Evolutionary conservation across 2,329 filamentous ascomycete genomes (phyloP).

Genomic region (Atkinsonella hypoxylon): DNA sequence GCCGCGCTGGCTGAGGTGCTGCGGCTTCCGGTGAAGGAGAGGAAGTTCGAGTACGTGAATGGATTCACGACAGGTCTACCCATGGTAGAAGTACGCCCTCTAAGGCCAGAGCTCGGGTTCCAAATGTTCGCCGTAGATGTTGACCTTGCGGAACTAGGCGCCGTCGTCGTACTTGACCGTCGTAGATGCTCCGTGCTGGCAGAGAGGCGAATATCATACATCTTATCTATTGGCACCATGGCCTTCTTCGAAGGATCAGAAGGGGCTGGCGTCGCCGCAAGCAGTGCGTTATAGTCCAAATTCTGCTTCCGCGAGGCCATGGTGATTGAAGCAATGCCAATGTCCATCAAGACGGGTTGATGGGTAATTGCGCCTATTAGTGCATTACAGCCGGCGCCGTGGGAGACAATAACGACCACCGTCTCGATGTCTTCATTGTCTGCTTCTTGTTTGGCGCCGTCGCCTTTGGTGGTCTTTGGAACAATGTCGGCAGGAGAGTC

Average conservation of each 20-base stretch:
- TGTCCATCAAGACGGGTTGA: slow-evolving; percentile 81
- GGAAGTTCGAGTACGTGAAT: slow-evolving; percentile 29
- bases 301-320: slow-evolving; percentile 60
- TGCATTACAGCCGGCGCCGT: slow-evolving; percentile 93
- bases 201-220: slow-evolving; percentile 64
- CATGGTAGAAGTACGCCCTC: slow-evolving; percentile 24
- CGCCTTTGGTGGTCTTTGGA: slow-evolving; percentile 24
- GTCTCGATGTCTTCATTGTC: slow-evolving; percentile 58
- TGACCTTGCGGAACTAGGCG: slow-evolving; percentile 22
- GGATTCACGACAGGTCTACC: slow-evolving; percentile 19
- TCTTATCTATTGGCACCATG: slow-evolving; percentile 39
- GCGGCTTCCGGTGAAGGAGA: slow-evolving; percentile 28
- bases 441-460: slow-evolving; percentile 17
- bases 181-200: slow-evolving; percentile 65
- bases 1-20: slow-evolving; percentile 33
- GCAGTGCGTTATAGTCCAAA: slow-evolving; percentile 25
- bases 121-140: slow-evolving; percentile 21
- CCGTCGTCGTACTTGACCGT: slow-evolving; percentile 19
- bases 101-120: slow-evolving; percentile 14
- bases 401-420: slow-evolving; percentile 78
- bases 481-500: slow-evolving; percentile 40
- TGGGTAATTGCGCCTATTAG: slow-evolving; percentile 85
- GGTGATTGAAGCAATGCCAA: slow-evolving; percentile 81
- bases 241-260: slow-evolving; percentile 12
- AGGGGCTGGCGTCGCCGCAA: slow-evolving; percentile 15